phyloP scores from a whole-genome alignment of 139 green algal species.

The Micractinium conductrix region DNA sequence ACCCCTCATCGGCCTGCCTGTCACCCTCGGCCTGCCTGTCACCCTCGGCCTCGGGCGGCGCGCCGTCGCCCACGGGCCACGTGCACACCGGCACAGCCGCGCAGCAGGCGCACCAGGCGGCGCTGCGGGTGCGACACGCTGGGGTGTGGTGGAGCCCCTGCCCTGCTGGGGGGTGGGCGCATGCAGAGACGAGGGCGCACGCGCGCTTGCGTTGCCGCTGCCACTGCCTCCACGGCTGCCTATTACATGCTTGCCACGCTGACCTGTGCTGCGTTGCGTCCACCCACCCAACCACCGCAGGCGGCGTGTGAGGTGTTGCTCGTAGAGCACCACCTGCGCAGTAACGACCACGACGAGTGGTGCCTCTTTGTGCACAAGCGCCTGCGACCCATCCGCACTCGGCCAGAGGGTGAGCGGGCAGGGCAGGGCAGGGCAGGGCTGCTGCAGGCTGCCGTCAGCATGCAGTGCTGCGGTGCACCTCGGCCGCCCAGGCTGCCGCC shows the following conservation, averaged over 20 bases:
- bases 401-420: background rate
- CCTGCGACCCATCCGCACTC: slow-evolving; percentile 46
- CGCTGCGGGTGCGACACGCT: background rate
- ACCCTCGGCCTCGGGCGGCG: background rate
- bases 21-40: background rate
- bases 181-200: too few species aligned
- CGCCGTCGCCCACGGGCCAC: slow-evolving; percentile 17
- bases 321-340: slow-evolving; percentile 22
- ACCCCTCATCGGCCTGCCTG: background rate
- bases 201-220: too few species aligned
- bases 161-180: too few species aligned
- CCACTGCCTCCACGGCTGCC: too few species aligned
- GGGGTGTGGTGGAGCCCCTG: too few species aligned
- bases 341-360: slow-evolving; percentile 22
- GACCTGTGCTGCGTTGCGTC: background rate
- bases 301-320: slow-evolving; percentile 28
- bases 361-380: slow-evolving; percentile 50
- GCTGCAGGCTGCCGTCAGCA: background rate
- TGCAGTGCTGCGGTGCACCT: background rate
- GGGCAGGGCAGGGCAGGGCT: too few species aligned
- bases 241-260: background rate
- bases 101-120: background rate
- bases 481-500: background rate
- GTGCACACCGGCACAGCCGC: background rate
- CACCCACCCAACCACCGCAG: background rate